phyloP scores from a whole-genome alignment of 2,329 filamentous ascomycete species.

The Calycina herbarum region DNA sequence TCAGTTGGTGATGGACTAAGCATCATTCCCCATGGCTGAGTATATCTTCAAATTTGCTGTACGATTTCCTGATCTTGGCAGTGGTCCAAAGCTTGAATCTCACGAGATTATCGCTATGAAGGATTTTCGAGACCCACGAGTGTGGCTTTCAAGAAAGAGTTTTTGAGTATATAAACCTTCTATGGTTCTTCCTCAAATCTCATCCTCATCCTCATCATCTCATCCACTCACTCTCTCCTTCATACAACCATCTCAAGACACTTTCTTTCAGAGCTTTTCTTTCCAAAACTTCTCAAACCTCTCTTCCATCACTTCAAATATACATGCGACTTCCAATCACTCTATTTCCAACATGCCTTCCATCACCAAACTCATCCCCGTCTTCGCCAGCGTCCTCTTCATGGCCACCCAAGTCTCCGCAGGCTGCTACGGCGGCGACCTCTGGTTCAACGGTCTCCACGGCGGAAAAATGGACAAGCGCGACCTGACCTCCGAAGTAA shows the following conservation, averaged over 20 bases:
- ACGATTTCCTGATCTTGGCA: neutral
- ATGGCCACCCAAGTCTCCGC: neutral
- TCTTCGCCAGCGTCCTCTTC: slow-evolving; percentile 3
- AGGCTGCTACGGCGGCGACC: neutral
- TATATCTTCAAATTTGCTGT: slow-evolving; percentile 1
- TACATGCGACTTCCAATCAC: neutral
- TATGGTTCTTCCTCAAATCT: neutral
- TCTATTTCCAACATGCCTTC: neutral
- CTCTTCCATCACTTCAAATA: neutral
- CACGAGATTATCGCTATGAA: neutral
- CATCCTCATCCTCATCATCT: neutral
- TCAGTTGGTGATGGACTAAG: neutral
- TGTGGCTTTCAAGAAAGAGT: neutral
- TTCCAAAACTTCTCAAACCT: neutral
- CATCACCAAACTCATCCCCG: slow-evolving; percentile 2
- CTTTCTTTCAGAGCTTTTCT: neutral
- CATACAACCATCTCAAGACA: neutral
- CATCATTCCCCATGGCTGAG: neutral
- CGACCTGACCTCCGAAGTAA: neutral
- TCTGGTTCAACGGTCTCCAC: neutral
- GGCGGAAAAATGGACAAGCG: neutral
- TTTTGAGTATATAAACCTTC: neutral
- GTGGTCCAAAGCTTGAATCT: neutral
- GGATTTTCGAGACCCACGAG: neutral
- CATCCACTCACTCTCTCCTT: neutral